Conservation (phyloP, 257 asterid genomes). For the Leptodermis oblonga region DNA sequence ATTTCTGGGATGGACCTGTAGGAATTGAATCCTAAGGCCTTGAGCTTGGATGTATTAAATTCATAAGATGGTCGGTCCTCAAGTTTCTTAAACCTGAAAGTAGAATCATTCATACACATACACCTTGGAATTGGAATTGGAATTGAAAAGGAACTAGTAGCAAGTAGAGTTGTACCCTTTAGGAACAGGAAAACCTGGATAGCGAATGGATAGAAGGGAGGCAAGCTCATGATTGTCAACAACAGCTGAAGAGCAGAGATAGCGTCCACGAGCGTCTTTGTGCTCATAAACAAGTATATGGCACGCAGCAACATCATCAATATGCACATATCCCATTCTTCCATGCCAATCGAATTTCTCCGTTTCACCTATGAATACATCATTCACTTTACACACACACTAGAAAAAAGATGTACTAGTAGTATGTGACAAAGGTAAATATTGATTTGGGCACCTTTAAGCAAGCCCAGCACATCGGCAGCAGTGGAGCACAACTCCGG, state of each 20-base stretch:
- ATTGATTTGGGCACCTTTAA: constrained; percentile 45
- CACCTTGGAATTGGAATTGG: too few species aligned
- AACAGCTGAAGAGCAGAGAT: constrained; percentile 64
- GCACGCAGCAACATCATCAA: constrained; percentile 77
- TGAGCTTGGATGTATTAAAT: constrained; percentile 47
- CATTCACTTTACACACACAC: background rate
- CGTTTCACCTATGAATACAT: constrained; percentile 58
- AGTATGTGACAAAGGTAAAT: too few species aligned
- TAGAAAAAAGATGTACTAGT: too few species aligned
- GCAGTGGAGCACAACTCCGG: constrained; percentile 63
- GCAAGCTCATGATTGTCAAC: constrained; percentile 53
- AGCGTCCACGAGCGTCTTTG: constrained; percentile 56
- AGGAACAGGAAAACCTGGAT: constrained; percentile 64
- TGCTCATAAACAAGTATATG: constrained; percentile 71
- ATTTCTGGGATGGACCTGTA: constrained; percentile 68
- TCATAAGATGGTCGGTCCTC: constrained; percentile 62
- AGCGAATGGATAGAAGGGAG: constrained; percentile 45
- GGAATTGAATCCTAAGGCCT: constrained; percentile 50
- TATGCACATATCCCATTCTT: constrained; percentile 92
- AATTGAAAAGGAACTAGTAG: background rate
- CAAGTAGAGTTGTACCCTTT: constrained; percentile 33
- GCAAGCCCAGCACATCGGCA: constrained; percentile 76
- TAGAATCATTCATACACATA: too few species aligned
- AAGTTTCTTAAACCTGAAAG: constrained; percentile 51
- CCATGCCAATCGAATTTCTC: constrained; percentile 71